Evolutionary conservation across 2,329 filamentous ascomycete genomes (phyloP), one percentile per base, ranked within the genome.

Genomic region (Monosporascus sp.): DNA sequence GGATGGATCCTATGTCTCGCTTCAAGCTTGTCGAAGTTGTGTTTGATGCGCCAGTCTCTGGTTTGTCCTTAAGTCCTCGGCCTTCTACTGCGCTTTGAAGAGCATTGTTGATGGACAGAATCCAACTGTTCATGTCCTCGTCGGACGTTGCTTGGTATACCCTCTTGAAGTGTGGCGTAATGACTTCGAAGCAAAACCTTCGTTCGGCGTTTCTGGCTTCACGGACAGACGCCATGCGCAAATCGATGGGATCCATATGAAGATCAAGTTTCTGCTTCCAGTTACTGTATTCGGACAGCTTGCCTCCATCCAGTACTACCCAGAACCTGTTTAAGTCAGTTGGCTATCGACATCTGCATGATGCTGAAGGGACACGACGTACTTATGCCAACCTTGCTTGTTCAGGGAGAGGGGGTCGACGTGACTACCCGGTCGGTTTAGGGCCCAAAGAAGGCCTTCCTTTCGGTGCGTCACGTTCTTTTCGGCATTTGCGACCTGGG

Each of bases 371-470:
- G 8, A 5, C 31, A 50, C 17, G 49, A 81, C 88, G 75, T 77
- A 96, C 90, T 99, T 99, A 71, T 99, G 94, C 94, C 94, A 99
- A 49, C 91, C 92, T 71, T 96, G 91, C 69, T 97, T 97, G 67
- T 97, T 97, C 62, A 99, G 78, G 19, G 91, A 92, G 62, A 94
- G 91, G 9, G 94, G 94, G 69, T 99, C 95, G 27, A 94, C 92
- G 69, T 99, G 94, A 53, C 91, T 93, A 19, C 92, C 92, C 3
- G 93, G 93, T 58, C 91, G 84, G 66, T 93, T 97, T 45, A 97
- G 76, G 26, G 95, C 91, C 94, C 94, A 99, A 7, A 99, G 73
- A 9, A 99, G 77, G 6, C 94, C 95, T 74, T 99, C 94, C 68
- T 97, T 99, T 45, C 90, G 84, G 61, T 93, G 87, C 46, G 87